Evolutionary conservation across 441 rosid genomes (phyloP).

Genomic region (Omphalea diandra): DNA sequence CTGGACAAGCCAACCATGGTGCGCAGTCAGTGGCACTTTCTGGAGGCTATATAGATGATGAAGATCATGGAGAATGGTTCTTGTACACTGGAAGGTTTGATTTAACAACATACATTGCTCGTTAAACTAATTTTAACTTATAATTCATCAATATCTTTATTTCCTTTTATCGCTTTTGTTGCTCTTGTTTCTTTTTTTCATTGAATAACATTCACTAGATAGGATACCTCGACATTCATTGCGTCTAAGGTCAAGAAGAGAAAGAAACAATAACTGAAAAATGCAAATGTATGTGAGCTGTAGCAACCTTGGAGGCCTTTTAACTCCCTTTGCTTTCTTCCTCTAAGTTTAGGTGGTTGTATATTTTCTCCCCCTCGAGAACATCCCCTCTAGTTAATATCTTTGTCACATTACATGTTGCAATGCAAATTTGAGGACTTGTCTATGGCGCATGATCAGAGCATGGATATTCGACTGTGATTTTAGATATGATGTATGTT

Average conservation of each 20-base stretch:
- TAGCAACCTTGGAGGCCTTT: not conserved
- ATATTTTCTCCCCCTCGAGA: not conserved
- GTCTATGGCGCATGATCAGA: not conserved
- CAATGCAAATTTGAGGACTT: not conserved
- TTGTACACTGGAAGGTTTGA: slow-evolving; percentile 87
- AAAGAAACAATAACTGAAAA: too few relatives aligned
- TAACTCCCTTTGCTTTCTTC: not conserved
- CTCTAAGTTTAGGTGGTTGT: not conserved
- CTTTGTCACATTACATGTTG: not conserved
- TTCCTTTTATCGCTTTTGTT: not conserved
- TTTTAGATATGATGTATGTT: not conserved
- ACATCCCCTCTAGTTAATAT: not conserved
- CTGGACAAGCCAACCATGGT: slow-evolving; percentile 69
- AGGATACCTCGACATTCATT: too few relatives aligned
- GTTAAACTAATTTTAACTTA: not conserved
- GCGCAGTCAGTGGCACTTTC: slow-evolving; percentile 86
- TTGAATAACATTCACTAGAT: too few relatives aligned
- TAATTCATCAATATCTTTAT: not conserved
- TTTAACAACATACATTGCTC: not conserved
- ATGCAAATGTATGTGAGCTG: not conserved
- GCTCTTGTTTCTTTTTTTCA: not conserved
- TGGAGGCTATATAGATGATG: slow-evolving; percentile 80
- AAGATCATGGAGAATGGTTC: slow-evolving; percentile 96
- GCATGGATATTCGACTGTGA: not conserved
- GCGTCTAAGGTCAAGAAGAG: too few relatives aligned